These are phyloP conservation scores for Prunus salicina DNA, from an alignment of 306 rosid species.

Conservation along the genomic window DNA sequence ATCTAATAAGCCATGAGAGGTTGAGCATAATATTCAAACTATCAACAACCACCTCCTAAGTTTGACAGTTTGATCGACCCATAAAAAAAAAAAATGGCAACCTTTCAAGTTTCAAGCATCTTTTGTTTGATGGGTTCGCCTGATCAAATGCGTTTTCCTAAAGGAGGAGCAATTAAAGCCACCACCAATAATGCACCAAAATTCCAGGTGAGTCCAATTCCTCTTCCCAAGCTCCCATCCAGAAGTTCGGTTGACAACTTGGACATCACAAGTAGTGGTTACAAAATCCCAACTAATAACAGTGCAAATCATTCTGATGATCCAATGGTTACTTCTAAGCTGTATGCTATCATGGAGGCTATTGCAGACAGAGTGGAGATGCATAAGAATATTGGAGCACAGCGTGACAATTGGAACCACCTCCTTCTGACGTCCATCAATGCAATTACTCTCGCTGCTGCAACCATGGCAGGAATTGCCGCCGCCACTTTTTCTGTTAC, in stretches of 20 bases:
- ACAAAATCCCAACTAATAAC: background rate
- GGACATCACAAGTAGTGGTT: conserved; percentile 25
- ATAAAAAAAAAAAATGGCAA: conserved; percentile 35
- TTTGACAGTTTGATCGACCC: background rate
- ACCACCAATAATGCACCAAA: conserved; percentile 31
- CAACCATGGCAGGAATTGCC: conserved; percentile 63
- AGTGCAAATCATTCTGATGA: background rate
- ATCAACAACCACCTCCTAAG: background rate
- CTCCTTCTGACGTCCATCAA: conserved; percentile 58
- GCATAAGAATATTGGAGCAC: conserved; percentile 68
- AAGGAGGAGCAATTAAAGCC: conserved; percentile 21
- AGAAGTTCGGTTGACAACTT: conserved; percentile 35
- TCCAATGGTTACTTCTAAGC: conserved; percentile 27
- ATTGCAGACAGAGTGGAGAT: conserved; percentile 70
- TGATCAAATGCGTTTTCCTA: conserved; percentile 7
- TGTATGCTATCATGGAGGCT: conserved; percentile 54
- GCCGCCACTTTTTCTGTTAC: conserved; percentile 14
- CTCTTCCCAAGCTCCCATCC: conserved; percentile 29
- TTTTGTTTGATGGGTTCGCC: conserved; percentile 16
- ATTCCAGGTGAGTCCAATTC: conserved; percentile 19
- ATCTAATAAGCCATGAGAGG: background rate
- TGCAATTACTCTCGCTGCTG: conserved; percentile 64
- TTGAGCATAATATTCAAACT: background rate
- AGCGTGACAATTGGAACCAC: conserved; percentile 78
- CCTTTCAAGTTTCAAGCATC: conserved; percentile 20